Percentiles rank a stretch among this genome's conserved stretches.
Evolutionary conservation across 1,284 basidiomycete species (phyloP).

Genomic region (Marasmius sp.): DNA sequence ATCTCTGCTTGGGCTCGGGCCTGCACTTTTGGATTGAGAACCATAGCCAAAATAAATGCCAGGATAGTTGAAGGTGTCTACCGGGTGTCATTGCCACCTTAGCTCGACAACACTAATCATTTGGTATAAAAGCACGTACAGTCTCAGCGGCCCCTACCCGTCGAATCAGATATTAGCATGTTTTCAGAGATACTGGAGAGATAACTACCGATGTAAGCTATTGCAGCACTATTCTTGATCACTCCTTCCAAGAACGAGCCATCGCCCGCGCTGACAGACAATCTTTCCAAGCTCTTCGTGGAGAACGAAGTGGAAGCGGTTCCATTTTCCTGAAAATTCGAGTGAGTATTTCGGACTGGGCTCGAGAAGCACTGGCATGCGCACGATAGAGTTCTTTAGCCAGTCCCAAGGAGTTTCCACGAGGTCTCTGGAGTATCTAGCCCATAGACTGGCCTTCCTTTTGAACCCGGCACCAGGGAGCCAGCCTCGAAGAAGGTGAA

Average conservation of each 20-base stretch:
- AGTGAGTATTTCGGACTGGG: neutral
- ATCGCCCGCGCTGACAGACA: neutral
- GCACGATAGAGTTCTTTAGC: neutral
- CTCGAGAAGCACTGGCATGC: neutral
- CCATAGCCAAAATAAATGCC: constrained; percentile 1
- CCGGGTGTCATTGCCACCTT: neutral
- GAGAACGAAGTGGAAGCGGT: neutral
- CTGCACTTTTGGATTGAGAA: neutral
- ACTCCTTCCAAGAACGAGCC: neutral
- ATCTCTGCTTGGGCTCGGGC: neutral
- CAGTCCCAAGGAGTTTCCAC: neutral
- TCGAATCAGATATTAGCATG: no score
- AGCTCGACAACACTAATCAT: neutral
- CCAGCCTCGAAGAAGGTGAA: constrained; percentile 7
- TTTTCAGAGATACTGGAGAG: no score
- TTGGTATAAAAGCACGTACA: no score
- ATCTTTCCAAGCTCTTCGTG: neutral
- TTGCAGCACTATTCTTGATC: neutral
- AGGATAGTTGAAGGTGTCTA: neutral
- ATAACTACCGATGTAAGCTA: neutral
- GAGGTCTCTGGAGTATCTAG: neutral
- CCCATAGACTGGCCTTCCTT: neutral
- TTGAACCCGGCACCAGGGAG: constrained; percentile 3
- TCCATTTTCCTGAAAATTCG: neutral
- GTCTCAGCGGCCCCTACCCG: no score